These are phyloP conservation scores for Aleurites moluccanus DNA, from an alignment of 441 rosid genomes.

Conservation along the genomic window DNA sequence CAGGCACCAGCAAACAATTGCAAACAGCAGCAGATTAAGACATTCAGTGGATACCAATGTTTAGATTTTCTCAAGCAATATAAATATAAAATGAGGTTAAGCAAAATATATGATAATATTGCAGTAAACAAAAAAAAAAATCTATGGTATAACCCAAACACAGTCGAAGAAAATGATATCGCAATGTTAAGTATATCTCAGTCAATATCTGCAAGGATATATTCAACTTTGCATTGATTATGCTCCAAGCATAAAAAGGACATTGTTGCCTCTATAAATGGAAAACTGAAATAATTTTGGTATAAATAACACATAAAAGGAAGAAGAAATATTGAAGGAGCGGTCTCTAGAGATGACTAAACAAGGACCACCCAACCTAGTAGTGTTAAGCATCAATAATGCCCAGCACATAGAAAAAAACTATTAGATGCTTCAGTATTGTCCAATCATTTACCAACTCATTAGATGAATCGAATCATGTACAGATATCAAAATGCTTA, in stretches of 20 bases:
- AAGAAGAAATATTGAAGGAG: neutral
- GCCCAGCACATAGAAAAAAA: neutral
- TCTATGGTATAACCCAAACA: neutral
- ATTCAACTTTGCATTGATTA: constrained; percentile 4
- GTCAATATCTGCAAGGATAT: neutral
- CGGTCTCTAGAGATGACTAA: constrained; percentile 1
- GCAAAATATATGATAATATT: no score
- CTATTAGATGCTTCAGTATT: no score
- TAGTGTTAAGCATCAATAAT: constrained; percentile 6
- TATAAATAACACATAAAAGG: neutral
- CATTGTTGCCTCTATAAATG: neutral
- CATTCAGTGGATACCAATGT: neutral
- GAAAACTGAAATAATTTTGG: neutral
- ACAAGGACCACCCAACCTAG: neutral
- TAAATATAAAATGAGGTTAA: neutral
- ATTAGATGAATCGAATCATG: no score
- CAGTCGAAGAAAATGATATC: neutral
- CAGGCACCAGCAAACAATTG: constrained; percentile 4
- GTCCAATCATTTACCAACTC: no score
- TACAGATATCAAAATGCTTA: no score
- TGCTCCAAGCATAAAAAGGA: neutral
- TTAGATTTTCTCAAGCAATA: neutral
- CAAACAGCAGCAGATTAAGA: constrained; percentile 4
- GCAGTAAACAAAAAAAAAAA: no score
- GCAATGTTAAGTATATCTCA: neutral